Base-by-base conservation (phyloP, 108 stramenopile genomes). In the Aurantiochytrium sp. region DNA sequence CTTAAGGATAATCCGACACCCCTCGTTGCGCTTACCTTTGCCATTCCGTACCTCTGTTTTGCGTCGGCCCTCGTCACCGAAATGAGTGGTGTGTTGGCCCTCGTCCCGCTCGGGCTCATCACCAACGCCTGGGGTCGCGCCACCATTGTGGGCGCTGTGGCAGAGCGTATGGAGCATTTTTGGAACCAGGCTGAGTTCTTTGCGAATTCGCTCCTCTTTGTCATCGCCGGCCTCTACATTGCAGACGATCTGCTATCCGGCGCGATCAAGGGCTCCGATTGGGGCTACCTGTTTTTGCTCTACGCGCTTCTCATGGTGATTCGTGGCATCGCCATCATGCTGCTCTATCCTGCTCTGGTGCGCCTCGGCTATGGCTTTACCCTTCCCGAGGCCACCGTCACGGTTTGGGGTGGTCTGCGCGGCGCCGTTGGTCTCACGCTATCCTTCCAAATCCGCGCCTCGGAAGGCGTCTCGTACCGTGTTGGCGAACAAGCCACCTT, bases 361-460 rank as follows among this genome's bases (percentile, higher is more conserved):
- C n/a, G 28, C 21, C 6, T 60, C 23, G 90, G 73, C 6, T 59
- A 90, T 51, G 58, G 57, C 49, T 51, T 91, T 47, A 89, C 72
- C 35, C 43, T 35, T 58, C 58, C 58, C 35, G 88, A 93, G 59
- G 59, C 60, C 49, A 64, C 87, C n/a, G 91, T 91, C 42, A 91
- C 94, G 53, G 72, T 76, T 3, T 91, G 88, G 58, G 93, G 91
- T 45, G 93, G 92, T 35, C 88, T 95, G 18, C 58, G 94, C 19
- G 94, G 94, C 3, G 94, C 93, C n/a, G 92, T 94, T n/a, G 94
- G 93, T 8, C 92, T 95, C 58, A 91, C 94, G 42, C 91, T 95
- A 51, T 94, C 93, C 23, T 45, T 95, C 3, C 44, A 92, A 44
- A 92, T 95, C 14, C 87, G 92, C 69, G 83, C 93, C 29, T 58